Base-by-base conservation (phyloP, 805 yeast genomes). In the Lachancea meyersii region DNA sequence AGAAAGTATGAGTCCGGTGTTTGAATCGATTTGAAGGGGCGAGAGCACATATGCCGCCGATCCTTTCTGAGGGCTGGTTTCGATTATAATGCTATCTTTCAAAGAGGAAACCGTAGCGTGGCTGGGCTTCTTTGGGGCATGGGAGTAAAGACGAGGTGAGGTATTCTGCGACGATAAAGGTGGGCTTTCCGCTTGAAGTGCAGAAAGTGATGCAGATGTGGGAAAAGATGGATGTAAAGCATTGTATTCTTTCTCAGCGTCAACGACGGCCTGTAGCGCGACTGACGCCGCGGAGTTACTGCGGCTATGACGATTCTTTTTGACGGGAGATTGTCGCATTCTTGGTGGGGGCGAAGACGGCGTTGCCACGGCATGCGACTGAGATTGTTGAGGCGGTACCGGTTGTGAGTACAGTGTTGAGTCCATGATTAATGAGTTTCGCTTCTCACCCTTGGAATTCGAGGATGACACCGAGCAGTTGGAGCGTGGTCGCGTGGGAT, bases 241-340 rank as follows among this genome's bases (percentile, higher is more conserved):
- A 22, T 42, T 41, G 31, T 47, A 42, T 19, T 61, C 58, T 37
- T 55, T 45, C 31, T 76, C 81, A 7, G 84, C 85, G 47, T 79
- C 77, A 11, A 79, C 87, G 41, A 82, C 83, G 0, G 88, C 88
- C 55, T 82, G 85, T 45, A 83, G 66, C 8, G 83, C 89, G 47
- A 71, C 56, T 28, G 85, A 77, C 3, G 87, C 89, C 2, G 84
- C 69, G 8, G 73, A 69, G 35, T 64, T 63, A 20, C 61, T 64
- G 58, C 73, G 65, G 35, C 54, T 54, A 46, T 69, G 72, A 13
- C 58, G 49, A 32, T 46, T 28, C 34, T 40, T 37, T 11, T 44
- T 40, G 10, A 48, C 43, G 16, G 59, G 57, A 24, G 57, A 48
- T 34, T 50, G 49, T 37, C 56, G 47, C 22, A 51, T 34, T 22